Evolutionary conservation across 2,329 filamentous ascomycete species (phyloP).

Genomic region (Myrmaecium sp.): DNA sequence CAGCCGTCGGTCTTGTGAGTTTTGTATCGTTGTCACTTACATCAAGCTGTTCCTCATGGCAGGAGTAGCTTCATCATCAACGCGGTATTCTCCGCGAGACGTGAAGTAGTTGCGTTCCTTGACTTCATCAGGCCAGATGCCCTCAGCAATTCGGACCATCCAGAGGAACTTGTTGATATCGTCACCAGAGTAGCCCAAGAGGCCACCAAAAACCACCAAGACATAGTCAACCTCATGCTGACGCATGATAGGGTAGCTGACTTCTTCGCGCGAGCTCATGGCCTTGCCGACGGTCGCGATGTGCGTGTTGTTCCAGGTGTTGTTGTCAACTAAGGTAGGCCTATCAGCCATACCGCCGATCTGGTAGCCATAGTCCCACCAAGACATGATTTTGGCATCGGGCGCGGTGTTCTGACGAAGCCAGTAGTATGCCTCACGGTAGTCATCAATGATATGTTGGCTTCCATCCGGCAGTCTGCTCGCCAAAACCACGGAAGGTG

Average conservation of each 20-base stretch:
- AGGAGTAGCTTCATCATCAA: slow-evolving; percentile 82
- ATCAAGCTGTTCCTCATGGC: slow-evolving; percentile 99
- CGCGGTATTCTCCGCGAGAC: slow-evolving; percentile 76
- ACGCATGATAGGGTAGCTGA: slow-evolving; percentile 95
- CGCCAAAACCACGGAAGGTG: slow-evolving; percentile 88
- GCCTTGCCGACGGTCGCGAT: slow-evolving; percentile 98
- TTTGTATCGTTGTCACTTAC: slow-evolving; percentile 37
- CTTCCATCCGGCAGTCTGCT: slow-evolving; percentile 84
- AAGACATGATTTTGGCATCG: slow-evolving; percentile 97
- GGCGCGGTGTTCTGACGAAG: slow-evolving; percentile 89
- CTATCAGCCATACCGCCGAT: slow-evolving; percentile 98
- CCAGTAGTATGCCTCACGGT: slow-evolving; percentile 99
- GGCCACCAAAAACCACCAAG: slow-evolving; percentile 88
- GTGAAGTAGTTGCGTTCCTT: slow-evolving; percentile 97
- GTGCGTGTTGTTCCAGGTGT: slow-evolving; percentile 99
- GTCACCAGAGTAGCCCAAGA: slow-evolving; percentile 92
- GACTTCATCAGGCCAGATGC: slow-evolving; percentile 98
- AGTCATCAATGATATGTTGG: slow-evolving; percentile 98
- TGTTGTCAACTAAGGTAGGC: slow-evolving; percentile 95
- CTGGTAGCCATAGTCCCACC: slow-evolving; percentile 99
- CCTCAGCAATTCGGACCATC: slow-evolving; percentile 99
- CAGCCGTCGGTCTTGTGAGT: slow-evolving; percentile 1
- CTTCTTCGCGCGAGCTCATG: slow-evolving; percentile 93
- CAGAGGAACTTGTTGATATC: slow-evolving; percentile 99
- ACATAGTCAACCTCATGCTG: slow-evolving; percentile 98